A percentile compares a stretch with the other conserved stretches of the same genome.
These are phyloP conservation scores for Cercospora beticola DNA, from an alignment of 2,329 filamentous ascomycete genomes.

Conservation along the genomic window DNA sequence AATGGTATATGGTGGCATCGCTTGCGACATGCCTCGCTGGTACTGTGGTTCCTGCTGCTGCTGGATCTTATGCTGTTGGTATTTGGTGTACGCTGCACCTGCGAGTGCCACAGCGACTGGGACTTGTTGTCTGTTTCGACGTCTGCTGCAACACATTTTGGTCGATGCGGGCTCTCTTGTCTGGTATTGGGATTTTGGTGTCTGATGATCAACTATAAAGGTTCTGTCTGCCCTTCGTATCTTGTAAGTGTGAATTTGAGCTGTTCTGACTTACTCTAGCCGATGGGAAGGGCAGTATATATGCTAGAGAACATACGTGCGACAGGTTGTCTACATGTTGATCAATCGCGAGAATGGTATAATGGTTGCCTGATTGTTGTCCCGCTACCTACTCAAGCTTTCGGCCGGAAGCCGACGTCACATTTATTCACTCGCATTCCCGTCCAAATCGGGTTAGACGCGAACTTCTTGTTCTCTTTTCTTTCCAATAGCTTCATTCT, in stretches of 20 bases:
- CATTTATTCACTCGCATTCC: background rate
- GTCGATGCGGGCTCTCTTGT: background rate
- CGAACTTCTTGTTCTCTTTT: background rate
- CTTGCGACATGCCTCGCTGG: background rate
- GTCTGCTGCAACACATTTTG: conserved; percentile 1
- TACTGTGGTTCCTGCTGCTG: background rate
- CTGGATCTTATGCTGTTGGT: conserved; percentile 17
- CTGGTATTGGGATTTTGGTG: background rate
- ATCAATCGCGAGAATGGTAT: background rate
- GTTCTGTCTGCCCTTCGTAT: background rate
- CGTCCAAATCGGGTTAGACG: background rate
- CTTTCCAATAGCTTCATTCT: background rate
- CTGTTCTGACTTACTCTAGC: background rate
- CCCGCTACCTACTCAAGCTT: background rate
- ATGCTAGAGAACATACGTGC: background rate
- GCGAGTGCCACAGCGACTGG: background rate
- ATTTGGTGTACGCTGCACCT: conserved; percentile 15
- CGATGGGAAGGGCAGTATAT: background rate
- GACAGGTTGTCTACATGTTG: background rate
- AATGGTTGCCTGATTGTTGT: background rate
- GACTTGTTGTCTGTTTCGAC: background rate
- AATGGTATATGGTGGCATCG: background rate
- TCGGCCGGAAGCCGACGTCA: background rate
- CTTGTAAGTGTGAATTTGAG: background rate
- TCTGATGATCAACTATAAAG: background rate